Percentiles rank a stretch among this genome's conserved stretches.
These are phyloP conservation scores for Carallia brachiata DNA, from an alignment of 345 rosid genomes.

Conservation along the genomic window DNA sequence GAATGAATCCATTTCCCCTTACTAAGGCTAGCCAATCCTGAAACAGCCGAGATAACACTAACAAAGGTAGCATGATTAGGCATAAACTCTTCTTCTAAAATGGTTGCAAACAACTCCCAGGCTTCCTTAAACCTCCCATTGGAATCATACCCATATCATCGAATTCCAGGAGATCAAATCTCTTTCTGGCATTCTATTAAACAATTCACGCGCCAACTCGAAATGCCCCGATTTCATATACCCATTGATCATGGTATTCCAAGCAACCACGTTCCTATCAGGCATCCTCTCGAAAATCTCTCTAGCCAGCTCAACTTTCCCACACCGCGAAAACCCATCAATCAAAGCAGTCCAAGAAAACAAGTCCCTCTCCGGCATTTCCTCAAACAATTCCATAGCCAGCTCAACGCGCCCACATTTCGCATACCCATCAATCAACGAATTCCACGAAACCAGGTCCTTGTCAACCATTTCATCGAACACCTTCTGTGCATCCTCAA, in stretches of 20 bases:
- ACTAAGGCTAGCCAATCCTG: conserved; percentile 39
- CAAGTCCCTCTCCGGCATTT: conserved; percentile 47
- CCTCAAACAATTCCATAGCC: conserved; percentile 45
- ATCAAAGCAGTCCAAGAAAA: conserved; percentile 50
- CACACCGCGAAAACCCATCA: conserved; percentile 44
- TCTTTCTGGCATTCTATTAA: conserved; percentile 41
- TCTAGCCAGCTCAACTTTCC: conserved; percentile 39
- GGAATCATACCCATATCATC: conserved; percentile 36
- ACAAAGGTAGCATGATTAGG: conserved; percentile 37
- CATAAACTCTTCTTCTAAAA: conserved; percentile 28
- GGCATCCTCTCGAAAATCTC: conserved; percentile 45
- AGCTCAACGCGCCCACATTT: conserved; percentile 37
- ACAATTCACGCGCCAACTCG: conserved; percentile 27
- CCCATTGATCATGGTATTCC: conserved; percentile 51
- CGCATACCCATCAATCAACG: conserved; percentile 49
- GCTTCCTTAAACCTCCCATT: conserved; percentile 33
- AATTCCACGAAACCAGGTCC: conserved; percentile 47
- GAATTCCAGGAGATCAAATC: conserved; percentile 60
- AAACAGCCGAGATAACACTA: conserved; percentile 32
- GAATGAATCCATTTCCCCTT: conserved; percentile 46
- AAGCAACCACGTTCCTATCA: conserved; percentile 31
- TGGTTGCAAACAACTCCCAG: conserved; percentile 28
- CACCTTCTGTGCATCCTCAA: conserved; percentile 39
- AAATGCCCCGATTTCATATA: conserved; percentile 37
- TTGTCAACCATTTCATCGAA: conserved; percentile 43